Evolutionary conservation across 2,329 filamentous ascomycete species (phyloP), one percentile per base, ranked within the genome.

Genomic region (Geosmithia morbida): DNA sequence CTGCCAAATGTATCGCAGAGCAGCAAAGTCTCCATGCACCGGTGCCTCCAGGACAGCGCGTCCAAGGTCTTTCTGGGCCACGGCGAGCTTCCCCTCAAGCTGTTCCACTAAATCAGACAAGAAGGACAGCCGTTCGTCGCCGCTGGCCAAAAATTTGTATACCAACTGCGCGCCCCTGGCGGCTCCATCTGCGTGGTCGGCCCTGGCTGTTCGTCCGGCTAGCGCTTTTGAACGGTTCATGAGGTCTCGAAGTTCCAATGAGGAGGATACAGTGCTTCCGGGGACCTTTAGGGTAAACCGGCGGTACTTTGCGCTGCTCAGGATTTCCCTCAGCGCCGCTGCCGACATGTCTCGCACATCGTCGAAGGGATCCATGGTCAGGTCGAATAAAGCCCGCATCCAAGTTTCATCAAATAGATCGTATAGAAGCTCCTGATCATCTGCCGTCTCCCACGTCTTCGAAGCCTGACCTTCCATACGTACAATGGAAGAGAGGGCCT

Each of bases 121-220:
- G 11, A 89, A 66, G 1, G 56, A 59, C 4, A 74, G 51, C 11
- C 67, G 70, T 11, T 63, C 60, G 2, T 69, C 57, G n/a, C 64
- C 59, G 2, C 61, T 61, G 17, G 58, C 57, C 14, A 75, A 67
- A 59, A 80, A 77, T 41, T 69, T 68, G 57, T 81, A 86, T 3
- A 87, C 61, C 16, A 94, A 66, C 41, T 85, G 79, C 51, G 83
- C 84, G 2, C 83, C 71, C 47, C 87, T 80, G 33, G 89, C 90
- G 44, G 92, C 81, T 10, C 90, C 90, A 63, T 98, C 90, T 1
- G 89, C 88, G 60, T 95, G 87, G 59, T 97, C 89, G 13, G 88
- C 90, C 51, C 92, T 77, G 19, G 87, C 87, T 4, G 87, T 94
- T 22, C 67, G 70, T 19, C 79, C 71, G 49, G 86, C 81, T 33